Base-by-base conservation (phyloP, 306 rosid species). In the Chamaecrista fasciculata region DNA sequence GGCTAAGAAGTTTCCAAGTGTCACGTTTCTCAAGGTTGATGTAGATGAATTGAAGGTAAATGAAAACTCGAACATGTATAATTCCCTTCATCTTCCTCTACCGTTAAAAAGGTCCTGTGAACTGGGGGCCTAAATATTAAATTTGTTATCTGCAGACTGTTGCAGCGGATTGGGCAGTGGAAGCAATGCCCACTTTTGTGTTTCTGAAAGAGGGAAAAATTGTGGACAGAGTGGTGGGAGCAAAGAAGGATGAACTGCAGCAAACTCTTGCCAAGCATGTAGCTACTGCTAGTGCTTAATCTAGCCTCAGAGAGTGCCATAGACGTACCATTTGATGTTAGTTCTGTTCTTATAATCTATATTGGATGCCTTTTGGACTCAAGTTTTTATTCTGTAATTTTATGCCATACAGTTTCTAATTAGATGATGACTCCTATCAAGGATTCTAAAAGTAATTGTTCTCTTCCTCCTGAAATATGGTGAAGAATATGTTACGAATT, bases 101-200 rank as follows among this genome's bases (percentile, higher is more conserved):
- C 36, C 15, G 42, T 57, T 29, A 20, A 18, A 57, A 5, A 33
- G 10, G 18, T 10, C 16, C 40, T n/a, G 24, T 59, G 65, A 59
- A 66, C 20, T 65, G 5, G 9, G 65, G 40, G 36, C 6, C 31
- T 71, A 76, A 70, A 36, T 1, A 59, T 11, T 11, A 56, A 34
- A 42, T 48, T 51, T 50, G 23, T 48, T 64, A 14, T 40, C 29
- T 84, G 85, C 83, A 94, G 99, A 16, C 81, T 28, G 91, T 91
- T 39, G 92, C 97, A 66, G 80, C 80, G 57, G 99, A 95, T 70
- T 91, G 95, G 96, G 96, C 95, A n/a, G 83, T 91, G 75, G 96
- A 95, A 79, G 92, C 96, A 72, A 91, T 95, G 99, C 97, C 97
- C 0, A 89, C 97, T 2, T 95, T 95, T 82, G 78, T 91, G 86